Evolutionary conservation across 495 filamentous ascomycete genomes (phyloP).

Genomic region (Penicillium soppii): DNA sequence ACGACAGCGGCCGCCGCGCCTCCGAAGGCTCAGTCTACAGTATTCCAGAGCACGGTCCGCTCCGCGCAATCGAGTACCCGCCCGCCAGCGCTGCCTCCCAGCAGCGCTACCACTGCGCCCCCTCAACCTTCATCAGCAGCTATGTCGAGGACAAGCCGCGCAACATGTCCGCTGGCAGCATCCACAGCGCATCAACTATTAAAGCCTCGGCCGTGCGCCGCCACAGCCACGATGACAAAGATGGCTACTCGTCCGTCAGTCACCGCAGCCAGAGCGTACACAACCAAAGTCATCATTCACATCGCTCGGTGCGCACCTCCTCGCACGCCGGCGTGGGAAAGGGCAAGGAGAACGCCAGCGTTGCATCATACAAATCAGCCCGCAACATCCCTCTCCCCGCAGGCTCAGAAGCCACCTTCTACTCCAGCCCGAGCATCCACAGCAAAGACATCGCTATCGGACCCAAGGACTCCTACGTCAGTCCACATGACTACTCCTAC

Average conservation of each 20-base stretch:
- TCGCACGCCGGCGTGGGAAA: slow-evolving; percentile 1
- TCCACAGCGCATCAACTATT: slow-evolving; percentile 41
- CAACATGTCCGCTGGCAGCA: slow-evolving; percentile 25
- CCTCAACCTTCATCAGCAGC: slow-evolving; percentile 43
- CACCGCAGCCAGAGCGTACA: slow-evolving; percentile 18
- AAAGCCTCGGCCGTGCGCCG: slow-evolving; percentile 39
- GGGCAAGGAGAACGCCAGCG: slow-evolving; percentile 16
- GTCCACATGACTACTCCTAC: background rate
- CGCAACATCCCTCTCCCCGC: slow-evolving; percentile 33
- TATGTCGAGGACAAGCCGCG: slow-evolving; percentile 36
- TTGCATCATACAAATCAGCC: slow-evolving; percentile 31
- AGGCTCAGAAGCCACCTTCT: slow-evolving; percentile 11
- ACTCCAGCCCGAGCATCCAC: slow-evolving; percentile 18
- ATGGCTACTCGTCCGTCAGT: slow-evolving; percentile 12
- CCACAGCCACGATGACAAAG: slow-evolving; percentile 17
- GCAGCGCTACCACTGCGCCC: slow-evolving; percentile 29
- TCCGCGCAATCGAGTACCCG: slow-evolving; percentile 46
- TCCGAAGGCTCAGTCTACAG: slow-evolving; percentile 40
- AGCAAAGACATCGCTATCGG: slow-evolving; percentile 3
- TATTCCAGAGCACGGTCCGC: slow-evolving; percentile 31
- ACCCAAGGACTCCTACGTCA: slow-evolving; percentile 4
- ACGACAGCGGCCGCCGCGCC: slow-evolving; percentile 37
- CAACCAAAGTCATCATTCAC: slow-evolving; percentile 17
- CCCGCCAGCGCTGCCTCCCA: slow-evolving; percentile 25
- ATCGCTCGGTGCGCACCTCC: slow-evolving; percentile 12